Evolutionary conservation across 805 yeast species (phyloP), one percentile per base, ranked within the genome.

Genomic region (Zygosaccharomyces rouxii): DNA sequence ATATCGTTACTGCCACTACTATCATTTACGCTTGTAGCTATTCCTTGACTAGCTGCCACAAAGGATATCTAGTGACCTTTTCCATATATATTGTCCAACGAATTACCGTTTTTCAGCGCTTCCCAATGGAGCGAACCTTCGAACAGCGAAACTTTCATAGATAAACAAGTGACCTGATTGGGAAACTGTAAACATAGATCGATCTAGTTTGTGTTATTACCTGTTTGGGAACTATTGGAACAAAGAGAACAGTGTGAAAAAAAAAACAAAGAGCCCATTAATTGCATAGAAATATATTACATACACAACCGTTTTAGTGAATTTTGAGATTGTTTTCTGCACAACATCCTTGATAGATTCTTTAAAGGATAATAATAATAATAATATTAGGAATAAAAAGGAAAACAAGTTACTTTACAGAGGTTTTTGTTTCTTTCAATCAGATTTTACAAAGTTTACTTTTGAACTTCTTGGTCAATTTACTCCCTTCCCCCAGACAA

Each of bases 141-240:
- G 35, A 41, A 26, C 18, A 9, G 26, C 16, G 25, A 29, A 41
- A 23, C 23, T 13, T 42, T 29, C 23, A 21, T 7, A 30, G 23
- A 23, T 7, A 35, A 29, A 42, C 6, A 16, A 22, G 19, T 18
- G 22, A 41, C 48, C n/a, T 19, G 44, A 35, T 18, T 13, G 49
- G 50, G 26, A 39, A 49, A 7, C 14, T 7, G 44, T 49, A 49
- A 52, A 52, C 47, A 52, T 14, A 26, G 44, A 21, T 33, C 44
- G 44, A 41, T 41, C 6, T 10, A 29, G 44, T 41, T 41, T 41
- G 44, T 41, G 44, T 41, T 26, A 18, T 21, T 41, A 29, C 44
- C 35, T 41, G 7, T 41, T 16, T 19, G 18, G 44, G 35, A 3
- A 29, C 14, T n/a, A 41, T 41, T 16, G 44, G 37, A 41, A 41